A percentile compares a stretch with the other conserved stretches of the same genome.
Evolutionary conservation across 139 green algal genomes (phyloP).

Genomic region (Chlamydomonas sp.): DNA sequence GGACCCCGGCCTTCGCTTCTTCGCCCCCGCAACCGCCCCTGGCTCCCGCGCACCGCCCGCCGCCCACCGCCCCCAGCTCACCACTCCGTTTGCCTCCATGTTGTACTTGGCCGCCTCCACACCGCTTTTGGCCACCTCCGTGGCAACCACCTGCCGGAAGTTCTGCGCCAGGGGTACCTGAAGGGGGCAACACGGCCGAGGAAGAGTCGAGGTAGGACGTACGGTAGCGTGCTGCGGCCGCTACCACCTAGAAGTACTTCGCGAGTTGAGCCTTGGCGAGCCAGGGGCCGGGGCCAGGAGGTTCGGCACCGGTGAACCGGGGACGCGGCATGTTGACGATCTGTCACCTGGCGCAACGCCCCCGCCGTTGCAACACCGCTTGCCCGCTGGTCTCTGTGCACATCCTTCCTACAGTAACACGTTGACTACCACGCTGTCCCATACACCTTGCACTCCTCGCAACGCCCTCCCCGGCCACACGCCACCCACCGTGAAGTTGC

Average conservation of each 20-base stretch:
- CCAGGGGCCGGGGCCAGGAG: too few species aligned
- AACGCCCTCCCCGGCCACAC: background rate
- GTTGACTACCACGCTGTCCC: background rate
- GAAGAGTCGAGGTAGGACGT: background rate
- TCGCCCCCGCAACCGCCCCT: too few species aligned
- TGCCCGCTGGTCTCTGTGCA: too few species aligned
- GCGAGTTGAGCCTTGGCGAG: too few species aligned
- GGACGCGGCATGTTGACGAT: too few species aligned
- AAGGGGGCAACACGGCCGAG: background rate
- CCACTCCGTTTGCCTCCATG: conserved; percentile 5
- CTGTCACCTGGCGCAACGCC: too few species aligned
- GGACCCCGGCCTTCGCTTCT: too few species aligned
- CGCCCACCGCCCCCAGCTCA: background rate
- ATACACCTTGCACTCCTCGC: background rate
- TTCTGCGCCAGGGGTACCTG: conserved; percentile 80
- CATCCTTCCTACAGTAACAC: too few species aligned
- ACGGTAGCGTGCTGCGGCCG: background rate
- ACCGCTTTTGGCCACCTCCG: conserved; percentile 87
- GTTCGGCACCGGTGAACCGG: too few species aligned
- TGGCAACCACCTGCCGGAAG: conserved; percentile 87
- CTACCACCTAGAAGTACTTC: too few species aligned
- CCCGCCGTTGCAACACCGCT: too few species aligned
- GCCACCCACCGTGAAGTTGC: conserved; percentile 57
- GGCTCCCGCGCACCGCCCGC: too few species aligned
- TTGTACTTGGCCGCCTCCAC: conserved; percentile 82